Base-by-base conservation (phyloP, 306 rosid genomes). In the Sindora glabra region DNA sequence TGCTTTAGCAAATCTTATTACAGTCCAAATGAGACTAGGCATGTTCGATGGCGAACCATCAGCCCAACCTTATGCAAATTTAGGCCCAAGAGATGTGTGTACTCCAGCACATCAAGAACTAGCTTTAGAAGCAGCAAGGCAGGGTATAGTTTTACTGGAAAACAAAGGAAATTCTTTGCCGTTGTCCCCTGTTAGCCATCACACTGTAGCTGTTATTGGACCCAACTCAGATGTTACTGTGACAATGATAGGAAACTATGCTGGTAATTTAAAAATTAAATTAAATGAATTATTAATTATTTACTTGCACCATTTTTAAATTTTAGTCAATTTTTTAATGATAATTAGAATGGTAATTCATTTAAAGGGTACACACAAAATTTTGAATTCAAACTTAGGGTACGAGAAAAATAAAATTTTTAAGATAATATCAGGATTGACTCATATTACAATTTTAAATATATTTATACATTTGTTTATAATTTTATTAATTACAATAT, bases 161-260 rank as follows among this genome's bases (percentile, higher is more conserved):
- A 78, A 82, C 4, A 71, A 46, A 12, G 64, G 62, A 8, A 39
- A 22, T 3, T 8, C 75, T 0, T 9, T 82, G 40, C 88, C 88
- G 8, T 58, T 82, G 6, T 75, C 79, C 26, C 37, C 77, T 3
- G 6, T 1, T 0, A 70, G 56, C 8, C 82, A 78, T 15, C 65
- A 65, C 4, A 78, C 75, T 3, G 73, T 82, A 0, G 88, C 84
- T 0, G 84, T 82, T 1, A 72, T 82, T 38, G 88, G 88, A 7
- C 88, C 88, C 3, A 82, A 78, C 42, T 78, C 84, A 0, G 79
- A 78, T 32, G 88, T 47, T 36, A 78, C 84, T 0, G 77, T 30
- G 2, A 82, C 88, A 8, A 82, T 82, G 88, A 78, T 82, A 1
- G 88, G 88, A 40, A 82, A 82, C 10, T 82, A 82, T 46, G 88